A percentile compares a stretch with the other conserved stretches of the same genome.
phyloP scores from a whole-genome alignment of 2,329 filamentous ascomycete species.

The Iodosphaeria phyllophila region DNA sequence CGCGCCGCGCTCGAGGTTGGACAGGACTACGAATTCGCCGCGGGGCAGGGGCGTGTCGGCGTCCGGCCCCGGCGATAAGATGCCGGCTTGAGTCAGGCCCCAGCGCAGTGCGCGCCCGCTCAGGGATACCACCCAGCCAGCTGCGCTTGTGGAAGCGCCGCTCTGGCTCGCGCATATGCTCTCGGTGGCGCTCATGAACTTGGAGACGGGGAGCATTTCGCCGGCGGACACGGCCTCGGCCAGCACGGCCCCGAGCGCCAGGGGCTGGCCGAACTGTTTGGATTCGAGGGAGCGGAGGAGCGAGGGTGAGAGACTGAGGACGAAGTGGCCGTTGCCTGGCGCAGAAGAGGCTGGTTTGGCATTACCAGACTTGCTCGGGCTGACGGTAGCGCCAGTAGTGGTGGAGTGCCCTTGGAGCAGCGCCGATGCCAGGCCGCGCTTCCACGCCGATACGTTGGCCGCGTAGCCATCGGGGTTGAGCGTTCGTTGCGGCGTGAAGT shows the following conservation, averaged over 20 bases:
- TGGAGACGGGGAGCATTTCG: constrained; percentile 49
- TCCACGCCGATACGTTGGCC: constrained; percentile 68
- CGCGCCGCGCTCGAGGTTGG: constrained; percentile 40
- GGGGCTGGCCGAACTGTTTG: constrained; percentile 61
- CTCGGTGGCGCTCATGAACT: constrained; percentile 45
- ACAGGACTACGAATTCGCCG: constrained; percentile 46
- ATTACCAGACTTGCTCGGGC: no score
- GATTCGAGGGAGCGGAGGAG: constrained; percentile 56
- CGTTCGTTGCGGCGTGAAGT: constrained; percentile 55
- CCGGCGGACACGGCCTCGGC: constrained; percentile 50
- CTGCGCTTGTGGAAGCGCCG: no score
- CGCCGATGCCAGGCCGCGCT: constrained; percentile 51
- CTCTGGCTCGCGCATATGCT: constrained; percentile 58
- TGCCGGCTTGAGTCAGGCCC: constrained; percentile 9
- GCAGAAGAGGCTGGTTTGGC: no score
- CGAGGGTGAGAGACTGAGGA: constrained; percentile 37
- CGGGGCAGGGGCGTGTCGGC: constrained; percentile 32
- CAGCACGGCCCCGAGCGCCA: constrained; percentile 63
- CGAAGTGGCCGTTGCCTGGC: no score
- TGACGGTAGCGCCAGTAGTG: constrained; percentile 20
- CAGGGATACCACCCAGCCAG: no score
- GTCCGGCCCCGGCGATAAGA: constrained; percentile 13
- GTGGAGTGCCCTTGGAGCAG: constrained; percentile 37
- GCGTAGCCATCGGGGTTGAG: constrained; percentile 73
- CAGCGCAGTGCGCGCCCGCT: constrained; percentile 30